Conservation (phyloP, 768 basidiomycete species). For the Pisolithus sp. region DNA sequence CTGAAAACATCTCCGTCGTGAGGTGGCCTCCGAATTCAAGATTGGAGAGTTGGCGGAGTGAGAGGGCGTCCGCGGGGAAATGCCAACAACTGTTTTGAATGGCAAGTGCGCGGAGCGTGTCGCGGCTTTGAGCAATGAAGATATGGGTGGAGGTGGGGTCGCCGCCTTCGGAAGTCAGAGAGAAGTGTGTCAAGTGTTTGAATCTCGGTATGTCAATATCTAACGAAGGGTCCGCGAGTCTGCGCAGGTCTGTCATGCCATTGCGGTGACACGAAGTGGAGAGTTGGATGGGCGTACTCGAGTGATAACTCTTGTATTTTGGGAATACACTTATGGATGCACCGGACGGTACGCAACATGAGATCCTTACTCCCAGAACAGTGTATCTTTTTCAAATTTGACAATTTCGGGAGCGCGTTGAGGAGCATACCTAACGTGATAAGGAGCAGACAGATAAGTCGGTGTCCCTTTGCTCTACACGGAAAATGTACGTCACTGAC, state of each 20-base stretch:
- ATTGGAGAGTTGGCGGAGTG: conserved; percentile 57
- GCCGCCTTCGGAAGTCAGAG: conserved; percentile 43
- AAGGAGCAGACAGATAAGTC: background rate
- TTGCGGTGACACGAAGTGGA: background rate
- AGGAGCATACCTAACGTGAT: conserved; percentile 53
- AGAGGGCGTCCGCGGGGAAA: conserved; percentile 48
- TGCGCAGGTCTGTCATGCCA: conserved; percentile 2
- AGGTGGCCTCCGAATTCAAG: conserved; percentile 58
- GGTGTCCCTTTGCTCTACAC: background rate
- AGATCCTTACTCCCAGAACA: conserved; percentile 52
- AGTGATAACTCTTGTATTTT: conserved; percentile 53
- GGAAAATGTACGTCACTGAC: conserved; percentile 26
- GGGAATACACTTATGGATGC: conserved; percentile 46
- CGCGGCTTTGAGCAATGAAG: conserved; percentile 49
- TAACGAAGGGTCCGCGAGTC: conserved; percentile 33
- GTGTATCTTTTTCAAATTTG: conserved; percentile 53
- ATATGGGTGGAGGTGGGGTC: conserved; percentile 33
- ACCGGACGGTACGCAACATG: conserved; percentile 44
- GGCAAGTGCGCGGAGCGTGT: conserved; percentile 46
- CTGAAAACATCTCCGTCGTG: conserved; percentile 45
- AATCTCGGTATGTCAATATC: conserved; percentile 46
- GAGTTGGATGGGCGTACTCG: conserved; percentile 29
- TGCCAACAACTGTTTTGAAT: conserved; percentile 51
- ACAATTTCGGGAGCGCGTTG: conserved; percentile 59
- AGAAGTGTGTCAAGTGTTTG: conserved; percentile 53